phyloP scores from a whole-genome alignment of 2,329 filamentous ascomycete genomes.

The Monilinia laxa region DNA sequence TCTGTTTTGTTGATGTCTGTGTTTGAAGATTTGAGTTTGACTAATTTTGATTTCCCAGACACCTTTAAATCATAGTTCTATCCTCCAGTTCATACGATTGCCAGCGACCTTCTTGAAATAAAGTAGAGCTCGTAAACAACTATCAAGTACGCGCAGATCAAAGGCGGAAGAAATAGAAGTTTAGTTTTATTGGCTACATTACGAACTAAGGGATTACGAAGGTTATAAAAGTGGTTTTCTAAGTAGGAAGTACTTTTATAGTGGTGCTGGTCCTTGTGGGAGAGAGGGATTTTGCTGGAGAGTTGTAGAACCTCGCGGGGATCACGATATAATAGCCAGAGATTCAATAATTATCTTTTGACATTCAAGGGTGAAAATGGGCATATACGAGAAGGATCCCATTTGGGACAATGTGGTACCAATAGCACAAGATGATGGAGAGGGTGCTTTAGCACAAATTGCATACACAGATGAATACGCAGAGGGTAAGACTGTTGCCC shows the following conservation, averaged over 20 bases:
- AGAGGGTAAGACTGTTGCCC: constrained; percentile 54
- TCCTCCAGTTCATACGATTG: background rate
- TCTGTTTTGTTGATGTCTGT: background rate
- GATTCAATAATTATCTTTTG: background rate
- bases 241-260: background rate
- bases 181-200: background rate
- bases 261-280: background rate
- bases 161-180: background rate
- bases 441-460: constrained; percentile 84
- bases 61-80: background rate
- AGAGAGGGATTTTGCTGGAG: background rate
- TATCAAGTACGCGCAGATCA: background rate
- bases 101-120: too few species aligned
- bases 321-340: background rate
- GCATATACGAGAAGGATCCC: constrained; percentile 52
- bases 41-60: background rate
- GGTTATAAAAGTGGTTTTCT: too few species aligned
- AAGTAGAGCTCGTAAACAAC: background rate
- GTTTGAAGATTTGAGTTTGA: background rate
- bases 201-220: background rate
- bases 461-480: constrained; percentile 87
- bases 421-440: constrained; percentile 80
- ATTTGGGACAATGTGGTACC: constrained; percentile 83
- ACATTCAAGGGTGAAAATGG: constrained; percentile 25
- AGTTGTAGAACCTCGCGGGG: background rate